These are phyloP conservation scores for Catunica adiposa DNA, from an alignment of 2,329 filamentous ascomycete genomes.

Conservation along the genomic window DNA sequence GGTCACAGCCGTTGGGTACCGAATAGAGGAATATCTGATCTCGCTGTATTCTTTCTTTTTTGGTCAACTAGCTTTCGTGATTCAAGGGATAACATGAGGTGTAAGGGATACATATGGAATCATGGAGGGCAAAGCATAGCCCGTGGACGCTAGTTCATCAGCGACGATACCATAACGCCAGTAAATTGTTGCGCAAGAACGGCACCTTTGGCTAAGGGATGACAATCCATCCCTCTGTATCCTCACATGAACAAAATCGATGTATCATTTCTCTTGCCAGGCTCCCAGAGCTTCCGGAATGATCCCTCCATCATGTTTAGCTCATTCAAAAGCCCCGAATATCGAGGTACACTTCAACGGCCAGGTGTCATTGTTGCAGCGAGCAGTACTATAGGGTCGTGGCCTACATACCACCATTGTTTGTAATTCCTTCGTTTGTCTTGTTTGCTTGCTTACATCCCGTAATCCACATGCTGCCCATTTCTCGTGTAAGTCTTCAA, in stretches of 20 bases:
- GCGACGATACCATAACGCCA: background rate
- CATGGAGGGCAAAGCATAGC: too few species aligned
- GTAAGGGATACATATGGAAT: too few species aligned
- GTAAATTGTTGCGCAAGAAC: background rate
- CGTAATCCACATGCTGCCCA: background rate
- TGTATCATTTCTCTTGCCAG: background rate
- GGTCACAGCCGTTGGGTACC: too few species aligned
- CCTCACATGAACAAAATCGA: background rate
- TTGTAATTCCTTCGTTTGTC: background rate
- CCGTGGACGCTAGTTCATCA: background rate
- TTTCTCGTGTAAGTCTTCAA: background rate
- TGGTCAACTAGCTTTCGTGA: too few species aligned
- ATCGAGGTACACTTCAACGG: background rate
- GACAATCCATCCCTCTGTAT: background rate
- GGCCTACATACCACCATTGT: background rate
- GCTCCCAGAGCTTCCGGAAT: background rate
- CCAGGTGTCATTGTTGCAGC: background rate
- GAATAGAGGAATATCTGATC: too few species aligned
- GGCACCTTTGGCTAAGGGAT: background rate
- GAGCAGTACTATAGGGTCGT: background rate
- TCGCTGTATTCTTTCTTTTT: too few species aligned
- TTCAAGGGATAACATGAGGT: too few species aligned
- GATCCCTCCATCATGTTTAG: background rate
- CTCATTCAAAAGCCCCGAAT: background rate
- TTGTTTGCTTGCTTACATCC: background rate